Evolutionary conservation across 2,329 filamentous ascomycete species (phyloP).

Genomic region (Diaporthe citriasiana): DNA sequence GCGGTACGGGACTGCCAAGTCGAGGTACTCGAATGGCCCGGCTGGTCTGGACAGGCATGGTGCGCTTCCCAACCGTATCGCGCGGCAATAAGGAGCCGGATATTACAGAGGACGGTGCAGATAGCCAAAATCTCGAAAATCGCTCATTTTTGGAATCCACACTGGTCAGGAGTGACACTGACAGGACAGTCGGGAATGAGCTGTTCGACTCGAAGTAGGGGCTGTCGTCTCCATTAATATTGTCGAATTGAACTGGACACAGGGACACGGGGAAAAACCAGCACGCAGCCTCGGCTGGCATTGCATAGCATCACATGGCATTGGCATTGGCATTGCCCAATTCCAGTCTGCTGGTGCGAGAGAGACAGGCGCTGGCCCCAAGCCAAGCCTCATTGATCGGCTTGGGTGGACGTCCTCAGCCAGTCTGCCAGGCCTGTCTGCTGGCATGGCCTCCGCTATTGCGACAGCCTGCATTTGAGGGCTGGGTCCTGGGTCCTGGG

Average conservation of each 20-base stretch:
- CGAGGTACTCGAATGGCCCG: conserved; percentile 1
- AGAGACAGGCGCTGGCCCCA: conserved; percentile 16
- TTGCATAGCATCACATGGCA: conserved; percentile 25
- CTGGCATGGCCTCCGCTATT: conserved; percentile 25
- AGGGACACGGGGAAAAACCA: not conserved
- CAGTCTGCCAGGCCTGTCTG: not conserved
- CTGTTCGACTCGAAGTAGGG: conserved; percentile 19
- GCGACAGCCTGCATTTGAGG: conserved; percentile 13
- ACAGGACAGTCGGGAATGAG: conserved; percentile 23
- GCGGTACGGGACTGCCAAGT: conserved; percentile 28
- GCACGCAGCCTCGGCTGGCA: conserved; percentile 25
- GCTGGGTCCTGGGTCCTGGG: not conserved
- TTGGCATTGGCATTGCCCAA: conserved; percentile 27
- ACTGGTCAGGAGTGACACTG: conserved; percentile 31
- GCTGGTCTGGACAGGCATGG: conserved; percentile 1
- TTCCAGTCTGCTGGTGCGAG: conserved; percentile 26
- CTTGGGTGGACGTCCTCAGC: conserved; percentile 19
- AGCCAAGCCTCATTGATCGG: conserved; percentile 24
- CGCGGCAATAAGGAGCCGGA: conserved; percentile 35
- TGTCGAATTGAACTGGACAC: conserved; percentile 9
- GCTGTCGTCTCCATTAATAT: conserved; percentile 15
- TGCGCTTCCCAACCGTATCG: conserved; percentile 15
- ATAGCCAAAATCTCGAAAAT: conserved; percentile 12
- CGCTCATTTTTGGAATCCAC: conserved; percentile 35
- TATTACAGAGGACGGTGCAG: conserved; percentile 26